Percentiles rank a stretch among this genome's conserved stretches.
Conservation (phyloP, 257 asterid genomes). For the Solanum lycopersicoides region DNA sequence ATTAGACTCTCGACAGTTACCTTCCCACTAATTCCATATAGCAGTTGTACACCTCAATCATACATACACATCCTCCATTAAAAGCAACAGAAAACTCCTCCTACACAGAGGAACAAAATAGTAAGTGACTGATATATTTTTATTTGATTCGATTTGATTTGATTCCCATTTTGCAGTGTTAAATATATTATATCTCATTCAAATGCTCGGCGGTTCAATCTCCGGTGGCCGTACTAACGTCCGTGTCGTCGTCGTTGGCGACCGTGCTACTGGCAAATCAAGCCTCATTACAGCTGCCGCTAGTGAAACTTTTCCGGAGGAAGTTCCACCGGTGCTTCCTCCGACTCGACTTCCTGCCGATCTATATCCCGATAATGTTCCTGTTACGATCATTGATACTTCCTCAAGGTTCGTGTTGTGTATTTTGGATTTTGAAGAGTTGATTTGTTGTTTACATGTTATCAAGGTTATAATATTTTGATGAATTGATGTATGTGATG, state of each 20-base stretch:
- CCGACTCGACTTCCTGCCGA: slow-evolving; percentile 96
- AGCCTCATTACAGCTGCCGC: slow-evolving; percentile 90
- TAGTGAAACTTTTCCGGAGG: slow-evolving; percentile 68
- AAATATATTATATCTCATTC: not conserved
- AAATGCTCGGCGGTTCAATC: slow-evolving; percentile 45
- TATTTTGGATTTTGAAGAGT: not conserved
- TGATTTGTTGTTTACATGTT: not conserved
- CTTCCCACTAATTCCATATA: not conserved
- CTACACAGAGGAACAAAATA: not conserved
- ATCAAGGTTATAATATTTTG: not conserved
- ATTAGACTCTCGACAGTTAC: not conserved
- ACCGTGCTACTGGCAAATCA: slow-evolving; percentile 90
- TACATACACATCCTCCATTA: not conserved
- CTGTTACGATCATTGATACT: slow-evolving; percentile 77
- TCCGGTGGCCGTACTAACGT: slow-evolving; percentile 56
- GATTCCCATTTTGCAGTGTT: not conserved
- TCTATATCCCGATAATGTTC: slow-evolving; percentile 78
- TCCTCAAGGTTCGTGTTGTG: slow-evolving; percentile 56
- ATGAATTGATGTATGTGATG: not conserved
- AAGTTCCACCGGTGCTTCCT: slow-evolving; percentile 83
- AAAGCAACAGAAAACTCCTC: not conserved
- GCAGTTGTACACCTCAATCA: not conserved
- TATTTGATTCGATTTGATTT: not conserved
- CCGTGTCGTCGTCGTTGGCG: slow-evolving; percentile 92
- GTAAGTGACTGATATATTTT: not conserved